phyloP scores from a whole-genome alignment of 352 stramenopile species.

The Globisporangium mamillatum region DNA sequence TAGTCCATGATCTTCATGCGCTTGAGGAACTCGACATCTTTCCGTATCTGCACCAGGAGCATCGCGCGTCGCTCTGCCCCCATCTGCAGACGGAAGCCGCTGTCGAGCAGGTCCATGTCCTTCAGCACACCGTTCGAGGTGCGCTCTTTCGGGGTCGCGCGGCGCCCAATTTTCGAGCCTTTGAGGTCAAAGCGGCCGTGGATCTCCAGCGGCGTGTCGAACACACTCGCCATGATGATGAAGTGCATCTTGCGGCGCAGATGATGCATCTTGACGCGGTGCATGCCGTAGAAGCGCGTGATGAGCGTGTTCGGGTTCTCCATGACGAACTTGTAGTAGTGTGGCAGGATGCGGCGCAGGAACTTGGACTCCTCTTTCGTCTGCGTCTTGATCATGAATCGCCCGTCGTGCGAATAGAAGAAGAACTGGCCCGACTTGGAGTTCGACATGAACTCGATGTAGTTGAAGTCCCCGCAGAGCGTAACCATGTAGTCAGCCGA shows the following conservation, averaged over 20 bases:
- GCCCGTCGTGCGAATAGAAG: conserved; percentile 97
- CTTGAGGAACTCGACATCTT: conserved; percentile 90
- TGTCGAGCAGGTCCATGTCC: conserved; percentile 90
- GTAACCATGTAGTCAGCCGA: conserved; percentile 89
- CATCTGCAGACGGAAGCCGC: conserved; percentile 84
- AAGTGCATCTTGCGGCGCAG: conserved; percentile 92
- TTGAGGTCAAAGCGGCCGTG: conserved; percentile 89
- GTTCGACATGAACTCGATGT: conserved; percentile 98
- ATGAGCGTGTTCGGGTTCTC: conserved; percentile 97
- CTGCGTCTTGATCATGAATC: conserved; percentile 99
- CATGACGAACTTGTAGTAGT: conserved; percentile 98
- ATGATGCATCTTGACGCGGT: conserved; percentile 97
- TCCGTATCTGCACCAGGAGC: conserved; percentile 86
- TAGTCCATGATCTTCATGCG: conserved; percentile 96
- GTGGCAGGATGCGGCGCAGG: conserved; percentile 93
- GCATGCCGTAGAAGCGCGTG: conserved; percentile 97
- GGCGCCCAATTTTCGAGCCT: conserved; percentile 87
- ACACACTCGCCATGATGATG: conserved; percentile 97
- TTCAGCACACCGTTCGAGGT: conserved; percentile 77
- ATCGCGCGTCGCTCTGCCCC: conserved; percentile 61
- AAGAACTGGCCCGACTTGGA: conserved; percentile 99
- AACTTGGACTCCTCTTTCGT: conserved; percentile 99
- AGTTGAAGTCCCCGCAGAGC: conserved; percentile 94
- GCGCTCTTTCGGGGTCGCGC: conserved; percentile 58
- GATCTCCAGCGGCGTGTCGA: conserved; percentile 92